Evolutionary conservation across 331 rosid species (phyloP).

Genomic region (Quercus lobata): DNA sequence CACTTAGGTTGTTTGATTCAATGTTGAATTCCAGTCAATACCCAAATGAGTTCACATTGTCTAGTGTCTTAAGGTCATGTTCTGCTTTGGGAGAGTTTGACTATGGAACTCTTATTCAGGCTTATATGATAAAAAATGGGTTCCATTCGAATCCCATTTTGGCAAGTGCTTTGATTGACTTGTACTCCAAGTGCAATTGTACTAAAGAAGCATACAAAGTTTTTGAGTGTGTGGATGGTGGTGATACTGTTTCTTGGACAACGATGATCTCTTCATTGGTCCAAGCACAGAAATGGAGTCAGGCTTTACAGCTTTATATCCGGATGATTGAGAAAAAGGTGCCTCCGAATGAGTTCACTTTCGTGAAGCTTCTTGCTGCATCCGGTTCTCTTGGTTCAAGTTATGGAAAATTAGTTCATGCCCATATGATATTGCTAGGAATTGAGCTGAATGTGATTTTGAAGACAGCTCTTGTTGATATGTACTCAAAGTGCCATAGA

Average conservation of each 20-base stretch:
- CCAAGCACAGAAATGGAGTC: conserved; percentile 45
- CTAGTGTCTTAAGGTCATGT: conserved; percentile 48
- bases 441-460: conserved; percentile 48
- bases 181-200: conserved; percentile 43
- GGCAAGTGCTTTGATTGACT: conserved; percentile 42
- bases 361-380: conserved; percentile 44
- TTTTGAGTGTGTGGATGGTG: conserved; percentile 34
- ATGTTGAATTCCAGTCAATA: conserved; percentile 38
- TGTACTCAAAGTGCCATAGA: conserved; percentile 49
- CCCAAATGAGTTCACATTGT: conserved; percentile 57
- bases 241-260: conserved; percentile 62
- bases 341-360: conserved; percentile 60
- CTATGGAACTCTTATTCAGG: conserved; percentile 41
- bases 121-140: conserved; percentile 49
- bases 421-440: conserved; percentile 44
- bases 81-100: conserved; percentile 41
- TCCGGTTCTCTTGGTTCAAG: conserved; percentile 30
- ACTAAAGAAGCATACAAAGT: conserved; percentile 33
- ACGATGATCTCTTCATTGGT: conserved; percentile 56
- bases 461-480: conserved; percentile 61
- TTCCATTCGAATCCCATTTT: conserved; percentile 41
- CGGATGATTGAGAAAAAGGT: conserved; percentile 42
- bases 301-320: conserved; percentile 34
- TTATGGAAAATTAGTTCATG: conserved; percentile 56
- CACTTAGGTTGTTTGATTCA: conserved; percentile 44